A percentile compares a stretch with the other conserved stretches of the same genome.
phyloP scores from a whole-genome alignment of 495 filamentous ascomycete species.

The Aspergillus avenaceus region DNA sequence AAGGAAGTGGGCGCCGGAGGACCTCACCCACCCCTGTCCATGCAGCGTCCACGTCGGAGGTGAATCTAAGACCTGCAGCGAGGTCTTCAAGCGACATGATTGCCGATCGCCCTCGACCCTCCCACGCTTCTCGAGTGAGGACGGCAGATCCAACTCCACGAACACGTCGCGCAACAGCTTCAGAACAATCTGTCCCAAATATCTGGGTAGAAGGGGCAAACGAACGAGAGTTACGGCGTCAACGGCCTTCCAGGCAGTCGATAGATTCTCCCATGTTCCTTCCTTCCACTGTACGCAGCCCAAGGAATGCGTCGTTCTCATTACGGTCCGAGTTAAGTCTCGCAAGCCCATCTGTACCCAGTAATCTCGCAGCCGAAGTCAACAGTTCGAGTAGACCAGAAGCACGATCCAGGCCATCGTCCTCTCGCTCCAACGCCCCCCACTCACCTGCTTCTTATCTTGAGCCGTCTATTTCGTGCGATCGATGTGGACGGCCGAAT shows the following conservation, averaged over 20 bases:
- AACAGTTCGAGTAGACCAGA: constrained; percentile 22
- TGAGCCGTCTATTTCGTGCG: constrained; percentile 71
- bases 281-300: constrained; percentile 9
- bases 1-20: constrained; percentile 26
- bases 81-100: constrained; percentile 43
- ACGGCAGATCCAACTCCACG: constrained; percentile 23
- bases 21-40: constrained; percentile 32
- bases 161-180: constrained; percentile 34
- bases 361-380: constrained; percentile 18
- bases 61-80: constrained; percentile 29
- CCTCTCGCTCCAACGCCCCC: constrained; percentile 28
- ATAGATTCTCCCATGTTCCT: constrained; percentile 14
- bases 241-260: constrained; percentile 16
- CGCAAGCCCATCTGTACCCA: constrained; percentile 17
- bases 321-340: constrained; percentile 8
- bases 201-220: constrained; percentile 26
- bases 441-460: constrained; percentile 34
- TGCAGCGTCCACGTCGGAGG: constrained; percentile 37
- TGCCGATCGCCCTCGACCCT: constrained; percentile 28
- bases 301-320: constrained; percentile 2
- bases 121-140: constrained; percentile 21
- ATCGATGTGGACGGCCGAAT: constrained; percentile 56
- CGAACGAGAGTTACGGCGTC: constrained; percentile 23
- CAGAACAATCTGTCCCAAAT: constrained; percentile 32
- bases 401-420: constrained; percentile 28